These are phyloP conservation scores for Trypethelium eluteriae DNA, from an alignment of 495 filamentous ascomycete genomes.

Conservation along the genomic window DNA sequence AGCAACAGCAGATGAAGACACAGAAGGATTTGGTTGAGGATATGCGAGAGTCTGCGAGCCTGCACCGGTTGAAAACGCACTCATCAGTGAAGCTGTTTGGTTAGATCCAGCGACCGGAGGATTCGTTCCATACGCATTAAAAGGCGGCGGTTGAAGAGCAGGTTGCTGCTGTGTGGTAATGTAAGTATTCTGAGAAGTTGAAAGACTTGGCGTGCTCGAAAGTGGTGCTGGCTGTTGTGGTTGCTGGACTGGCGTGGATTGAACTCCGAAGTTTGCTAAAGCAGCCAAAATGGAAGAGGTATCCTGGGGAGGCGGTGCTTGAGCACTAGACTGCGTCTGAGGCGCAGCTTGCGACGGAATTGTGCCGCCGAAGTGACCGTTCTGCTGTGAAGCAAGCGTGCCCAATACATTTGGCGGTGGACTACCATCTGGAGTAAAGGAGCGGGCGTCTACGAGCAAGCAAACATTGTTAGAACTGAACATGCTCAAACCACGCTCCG, in stretches of 20 bases:
- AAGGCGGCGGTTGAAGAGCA: background rate
- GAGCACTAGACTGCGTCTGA: background rate
- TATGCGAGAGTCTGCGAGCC: background rate
- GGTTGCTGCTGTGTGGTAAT: background rate
- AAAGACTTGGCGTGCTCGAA: slow-evolving; percentile 16
- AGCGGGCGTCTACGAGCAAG: slow-evolving; percentile 12
- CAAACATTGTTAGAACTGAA: background rate
- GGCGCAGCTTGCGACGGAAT: background rate
- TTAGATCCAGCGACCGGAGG: background rate
- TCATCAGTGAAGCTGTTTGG: background rate
- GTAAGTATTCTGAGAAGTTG: background rate
- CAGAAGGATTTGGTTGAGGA: background rate
- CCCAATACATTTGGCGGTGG: slow-evolving; percentile 12
- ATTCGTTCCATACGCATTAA: background rate
- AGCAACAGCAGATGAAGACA: background rate
- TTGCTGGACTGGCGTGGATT: slow-evolving; percentile 13
- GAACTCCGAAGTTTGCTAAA: slow-evolving; percentile 25
- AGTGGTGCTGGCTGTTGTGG: slow-evolving; percentile 18
- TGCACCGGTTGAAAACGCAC: background rate
- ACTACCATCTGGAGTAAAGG: slow-evolving; percentile 23
- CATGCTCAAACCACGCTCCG: background rate
- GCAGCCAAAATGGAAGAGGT: slow-evolving; percentile 30
- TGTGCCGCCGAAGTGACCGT: background rate
- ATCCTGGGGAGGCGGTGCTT: slow-evolving; percentile 20
- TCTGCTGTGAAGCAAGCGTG: background rate